Base-by-base conservation (phyloP, 2,329 filamentous ascomycete species). In the Tolypocladium guangdongense region DNA sequence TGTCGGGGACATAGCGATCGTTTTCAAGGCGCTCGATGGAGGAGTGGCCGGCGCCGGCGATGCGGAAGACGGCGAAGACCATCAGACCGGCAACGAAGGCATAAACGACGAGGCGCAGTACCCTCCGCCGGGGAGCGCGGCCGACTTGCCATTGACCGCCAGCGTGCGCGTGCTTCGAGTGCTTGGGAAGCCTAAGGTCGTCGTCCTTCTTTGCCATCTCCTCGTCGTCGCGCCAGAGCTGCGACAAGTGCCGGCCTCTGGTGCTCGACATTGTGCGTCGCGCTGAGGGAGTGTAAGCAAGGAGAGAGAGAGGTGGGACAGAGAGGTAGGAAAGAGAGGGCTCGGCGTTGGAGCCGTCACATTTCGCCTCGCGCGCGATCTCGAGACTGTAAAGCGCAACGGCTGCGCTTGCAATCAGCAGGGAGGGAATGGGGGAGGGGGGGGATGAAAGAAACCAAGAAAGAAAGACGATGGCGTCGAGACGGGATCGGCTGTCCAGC, bases 161-260 rank as follows among this genome's bases (percentile, higher is more conserved):
- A 8, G 36, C 11, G 11, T 51, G 57, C n/a, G 36, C 11, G 11
- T 51, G 57, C n/a, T 27, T 55, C 20, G 52, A 8, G 57, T 59
- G 63, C 55, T 59, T 60, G 18, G 64, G 52, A 32, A 55, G 47
- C 27, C 8, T n/a, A 37, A 75, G 71, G 63, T 83, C 80, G 63
- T 83, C 80, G 63, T 82, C 74, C 67, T 81, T 83, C 67, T 83
- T 83, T 51, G 74, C 76, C 64, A 80, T 68, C 59, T 80, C 78
- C 60, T 80, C 78, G 59, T 81, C 75, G 62, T 69, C 74, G 55
- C 74, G 64, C 66, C 77, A 78, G 52, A 77, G 64, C 24, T 38
- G 43, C 49, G 49, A 32, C 50, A 49, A 7, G 38, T 24, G 12
- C 56, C 56, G 55, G 33, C 24, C n/a, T 36, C 48, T 49, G 32